Base-by-base conservation (phyloP, 1,284 basidiomycete species). In the Schizophyllum commune region DNA sequence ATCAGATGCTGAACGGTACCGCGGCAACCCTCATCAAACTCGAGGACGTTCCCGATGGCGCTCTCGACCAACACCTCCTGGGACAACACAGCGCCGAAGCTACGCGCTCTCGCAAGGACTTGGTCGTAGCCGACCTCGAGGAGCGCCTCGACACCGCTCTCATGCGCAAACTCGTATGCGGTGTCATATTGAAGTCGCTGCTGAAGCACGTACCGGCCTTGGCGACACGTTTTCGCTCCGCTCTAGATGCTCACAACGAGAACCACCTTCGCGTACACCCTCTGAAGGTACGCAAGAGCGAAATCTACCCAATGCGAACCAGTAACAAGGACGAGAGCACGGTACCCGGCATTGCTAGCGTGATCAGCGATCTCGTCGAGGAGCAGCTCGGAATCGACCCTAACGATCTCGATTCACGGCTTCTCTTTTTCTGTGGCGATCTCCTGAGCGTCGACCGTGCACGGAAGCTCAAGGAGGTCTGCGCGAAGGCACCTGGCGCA, bases 401-500 rank as follows among this genome's bases (percentile, higher is more conserved):
- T 1, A 13, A 17, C 2, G n/a, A 51, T 2, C 60, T 67, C n/a
- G 55, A 32, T 11, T 17, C 51, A 0, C 62, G 60, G 57, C 0
- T 67, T 9, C 32, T 65, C 3, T 57, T 65, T 27, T 51, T 67
- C 17, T 65, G 63, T n/a, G 65, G 65, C 0, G 65, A 67, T 20
- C 65, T 65, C 17, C 61, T 65, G 32, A 64, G 56, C n/a, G 59
- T 67, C 4, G 65, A 67, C 52, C 58, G 63, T 9, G 21, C 63
- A 19, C 63, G 65, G 0, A 67, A 65, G 34, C 33, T 65, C 6
- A 67, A 57, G 0, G 1, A 13, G 0, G 65, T 64, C 56, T 64
- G 53, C 1, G 20, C n/a, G 2, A 63, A 65, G 51, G 19, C 8
- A 13, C 51, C 32, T 1, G 57, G 27, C 0, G 57, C 60, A 0